These are phyloP conservation scores for Cetradonia linearis DNA, from an alignment of 495 filamentous ascomycete genomes.

Conservation along the genomic window DNA sequence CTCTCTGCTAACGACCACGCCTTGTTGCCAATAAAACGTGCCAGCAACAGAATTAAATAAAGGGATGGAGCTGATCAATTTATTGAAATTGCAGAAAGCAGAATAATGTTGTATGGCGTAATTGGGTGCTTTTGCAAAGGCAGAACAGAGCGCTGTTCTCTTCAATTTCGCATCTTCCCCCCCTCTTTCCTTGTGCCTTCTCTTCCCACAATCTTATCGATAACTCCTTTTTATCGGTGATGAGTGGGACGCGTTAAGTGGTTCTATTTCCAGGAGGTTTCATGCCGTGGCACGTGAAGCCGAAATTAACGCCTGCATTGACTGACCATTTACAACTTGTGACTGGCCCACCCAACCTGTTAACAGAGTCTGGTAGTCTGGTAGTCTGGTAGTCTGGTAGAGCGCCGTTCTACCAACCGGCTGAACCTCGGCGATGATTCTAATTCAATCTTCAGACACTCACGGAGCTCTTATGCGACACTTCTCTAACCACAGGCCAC, in stretches of 20 bases:
- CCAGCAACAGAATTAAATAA: background rate
- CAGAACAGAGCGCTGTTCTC: too few relatives aligned
- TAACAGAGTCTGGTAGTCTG: background rate
- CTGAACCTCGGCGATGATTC: background rate
- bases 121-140: too few relatives aligned
- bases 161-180: conserved; percentile 6
- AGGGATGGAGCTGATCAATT: background rate
- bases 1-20: background rate
- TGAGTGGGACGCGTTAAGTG: conserved; percentile 6
- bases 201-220: conserved; percentile 15
- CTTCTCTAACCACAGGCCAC: background rate
- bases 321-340: background rate
- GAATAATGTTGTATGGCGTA: too few relatives aligned
- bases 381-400: background rate
- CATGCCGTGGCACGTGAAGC: conserved; percentile 1
- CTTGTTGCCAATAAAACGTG: background rate
- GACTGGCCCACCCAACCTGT: background rate
- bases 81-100: conserved; percentile 10
- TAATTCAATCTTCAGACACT: background rate
- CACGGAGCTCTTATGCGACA: background rate
- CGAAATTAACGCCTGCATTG: conserved; percentile 5
- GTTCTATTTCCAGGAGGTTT: conserved; percentile 5
- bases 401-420: conserved; percentile 2
- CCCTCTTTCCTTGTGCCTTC: background rate
- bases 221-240: conserved; percentile 7